A percentile compares a stretch with the other conserved stretches of the same genome.
Evolutionary conservation across 192 early-diverging fungal genomes (phyloP).

Genomic region (Endogone sp.): DNA sequence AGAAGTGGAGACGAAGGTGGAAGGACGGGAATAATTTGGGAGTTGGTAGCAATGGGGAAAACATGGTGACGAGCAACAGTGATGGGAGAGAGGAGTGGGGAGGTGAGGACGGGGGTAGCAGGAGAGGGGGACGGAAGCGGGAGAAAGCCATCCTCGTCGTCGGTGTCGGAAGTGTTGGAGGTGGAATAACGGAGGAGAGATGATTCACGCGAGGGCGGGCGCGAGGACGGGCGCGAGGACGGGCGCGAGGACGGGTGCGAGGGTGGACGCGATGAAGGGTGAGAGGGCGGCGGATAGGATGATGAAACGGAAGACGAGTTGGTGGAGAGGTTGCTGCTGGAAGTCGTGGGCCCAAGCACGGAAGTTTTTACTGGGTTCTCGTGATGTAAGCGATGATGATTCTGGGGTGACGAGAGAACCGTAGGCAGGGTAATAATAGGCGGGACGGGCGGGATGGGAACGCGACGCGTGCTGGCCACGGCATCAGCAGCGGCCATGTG

Average conservation of each 20-base stretch:
- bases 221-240: neutral
- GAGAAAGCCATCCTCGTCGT: neutral
- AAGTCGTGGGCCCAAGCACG: neutral
- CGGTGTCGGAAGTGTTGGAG: neutral
- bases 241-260: neutral
- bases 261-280: no score
- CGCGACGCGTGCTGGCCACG: neutral
- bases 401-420: neutral
- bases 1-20: neutral
- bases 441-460: neutral
- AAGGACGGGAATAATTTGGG: neutral
- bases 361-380: neutral
- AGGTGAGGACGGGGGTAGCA: neutral
- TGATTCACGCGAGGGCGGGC: neutral
- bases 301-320: no score
- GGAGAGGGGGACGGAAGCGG: neutral
- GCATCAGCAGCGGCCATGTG: neutral
- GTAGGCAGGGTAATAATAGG: neutral
- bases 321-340: no score
- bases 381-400: neutral
- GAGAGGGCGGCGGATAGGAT: no score
- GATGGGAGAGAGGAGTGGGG: neutral
- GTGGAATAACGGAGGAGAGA: neutral
- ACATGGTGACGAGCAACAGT: neutral
- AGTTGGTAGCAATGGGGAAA: neutral